These are phyloP conservation scores for Fusarium dimerum DNA, from an alignment of 2,329 filamentous ascomycete species.

Conservation along the genomic window DNA sequence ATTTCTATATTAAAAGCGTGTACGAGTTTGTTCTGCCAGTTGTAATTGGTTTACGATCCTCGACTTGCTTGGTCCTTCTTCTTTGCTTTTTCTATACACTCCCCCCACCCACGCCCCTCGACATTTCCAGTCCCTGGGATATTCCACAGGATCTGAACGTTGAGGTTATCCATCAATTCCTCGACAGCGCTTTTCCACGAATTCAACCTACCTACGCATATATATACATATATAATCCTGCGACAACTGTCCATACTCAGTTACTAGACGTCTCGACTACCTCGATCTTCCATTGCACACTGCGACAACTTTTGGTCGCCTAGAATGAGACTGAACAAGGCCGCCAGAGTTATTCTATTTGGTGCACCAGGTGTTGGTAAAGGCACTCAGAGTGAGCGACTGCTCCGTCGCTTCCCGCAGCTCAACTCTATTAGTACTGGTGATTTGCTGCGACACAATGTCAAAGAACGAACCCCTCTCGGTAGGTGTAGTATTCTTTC, in stretches of 20 bases:
- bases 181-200: no score
- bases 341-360: constrained; percentile 90
- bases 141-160: no score
- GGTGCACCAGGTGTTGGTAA: constrained; percentile 97
- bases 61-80: neutral
- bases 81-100: neutral
- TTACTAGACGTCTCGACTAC: no score
- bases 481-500: constrained; percentile 53
- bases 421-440: constrained; percentile 91
- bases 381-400: constrained; percentile 88
- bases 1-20: neutral
- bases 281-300: neutral
- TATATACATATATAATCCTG: no score
- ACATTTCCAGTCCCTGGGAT: neutral
- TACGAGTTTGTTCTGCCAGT: neutral
- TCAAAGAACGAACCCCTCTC: constrained; percentile 81
- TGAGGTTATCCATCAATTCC: no score
- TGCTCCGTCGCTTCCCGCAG: constrained; percentile 85
- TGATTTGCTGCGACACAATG: constrained; percentile 89
- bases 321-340: constrained; percentile 69
- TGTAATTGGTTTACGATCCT: neutral
- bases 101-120: neutral
- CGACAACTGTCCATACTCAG: no score
- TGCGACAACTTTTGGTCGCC: constrained; percentile 21
- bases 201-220: no score